Evolutionary conservation across 345 rosid species (phyloP).

Genomic region (Eucalyptus erythrocorys): DNA sequence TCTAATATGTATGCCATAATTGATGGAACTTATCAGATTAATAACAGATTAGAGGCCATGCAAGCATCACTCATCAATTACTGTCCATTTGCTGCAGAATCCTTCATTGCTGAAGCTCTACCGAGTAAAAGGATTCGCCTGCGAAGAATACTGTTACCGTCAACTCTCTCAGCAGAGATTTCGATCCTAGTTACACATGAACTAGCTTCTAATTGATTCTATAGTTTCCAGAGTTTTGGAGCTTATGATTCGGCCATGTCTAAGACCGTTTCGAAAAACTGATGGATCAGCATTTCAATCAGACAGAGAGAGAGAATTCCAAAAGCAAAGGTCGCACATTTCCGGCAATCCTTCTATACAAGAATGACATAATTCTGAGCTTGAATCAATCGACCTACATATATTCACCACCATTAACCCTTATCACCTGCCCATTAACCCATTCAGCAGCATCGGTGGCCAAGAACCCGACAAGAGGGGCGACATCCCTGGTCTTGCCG

Average conservation of each 20-base stretch:
- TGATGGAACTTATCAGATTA: neutral
- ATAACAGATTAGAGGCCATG: neutral
- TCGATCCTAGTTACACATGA: neutral
- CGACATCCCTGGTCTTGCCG: neutral
- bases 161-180: neutral
- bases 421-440: neutral
- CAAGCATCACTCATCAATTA: neutral
- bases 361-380: neutral
- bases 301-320: neutral
- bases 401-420: neutral
- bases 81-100: neutral
- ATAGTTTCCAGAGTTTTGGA: neutral
- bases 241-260: neutral
- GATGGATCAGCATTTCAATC: neutral
- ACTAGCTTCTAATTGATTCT: neutral
- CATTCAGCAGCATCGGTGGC: constrained; percentile 2
- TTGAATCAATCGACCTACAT: neutral
- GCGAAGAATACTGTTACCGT: neutral
- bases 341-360: neutral
- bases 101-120: neutral
- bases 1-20: neutral
- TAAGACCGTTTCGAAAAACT: neutral
- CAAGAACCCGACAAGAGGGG: constrained; percentile 2
- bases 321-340: neutral
- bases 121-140: neutral